phyloP scores from a whole-genome alignment of 1,284 basidiomycete species.

The Cryptococcus amylolentus region DNA sequence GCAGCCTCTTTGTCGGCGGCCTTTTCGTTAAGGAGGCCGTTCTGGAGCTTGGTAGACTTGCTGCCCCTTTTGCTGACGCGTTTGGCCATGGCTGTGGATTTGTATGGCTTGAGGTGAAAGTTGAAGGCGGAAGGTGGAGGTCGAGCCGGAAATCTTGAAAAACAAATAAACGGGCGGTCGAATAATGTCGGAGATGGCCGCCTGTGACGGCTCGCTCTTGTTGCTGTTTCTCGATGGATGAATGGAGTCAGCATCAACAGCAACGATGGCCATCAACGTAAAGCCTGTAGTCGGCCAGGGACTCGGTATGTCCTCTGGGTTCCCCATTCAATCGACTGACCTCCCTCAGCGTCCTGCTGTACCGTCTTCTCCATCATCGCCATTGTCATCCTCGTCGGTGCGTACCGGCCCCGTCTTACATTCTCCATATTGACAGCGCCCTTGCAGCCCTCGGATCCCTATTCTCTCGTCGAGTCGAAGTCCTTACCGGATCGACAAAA shows the following conservation, averaged over 20 bases:
- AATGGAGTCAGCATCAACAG: background rate
- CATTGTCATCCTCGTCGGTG: slow-evolving; percentile 53
- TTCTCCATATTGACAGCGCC: background rate
- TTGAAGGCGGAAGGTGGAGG: slow-evolving; percentile 4
- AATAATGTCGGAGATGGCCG: background rate
- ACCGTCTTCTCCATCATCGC: slow-evolving; percentile 55
- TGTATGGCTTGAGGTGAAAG: background rate
- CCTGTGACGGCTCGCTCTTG: background rate
- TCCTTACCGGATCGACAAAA: slow-evolving; percentile 52
- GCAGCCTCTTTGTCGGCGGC: slow-evolving; percentile 1
- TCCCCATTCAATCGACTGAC: slow-evolving; percentile 5
- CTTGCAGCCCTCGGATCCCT: slow-evolving; percentile 37
- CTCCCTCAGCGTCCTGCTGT: slow-evolving; percentile 53
- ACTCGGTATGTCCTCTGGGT: slow-evolving; percentile 39
- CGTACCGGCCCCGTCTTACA: slow-evolving; percentile 10
- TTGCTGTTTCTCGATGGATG: background rate
- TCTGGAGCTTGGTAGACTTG: slow-evolving; percentile 16
- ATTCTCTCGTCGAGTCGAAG: slow-evolving; percentile 47
- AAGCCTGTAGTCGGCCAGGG: slow-evolving; percentile 49
- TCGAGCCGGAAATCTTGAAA: slow-evolving; percentile 4
- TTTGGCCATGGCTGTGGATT: background rate
- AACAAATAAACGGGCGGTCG: slow-evolving; percentile 1
- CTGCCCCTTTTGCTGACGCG: slow-evolving; percentile 8
- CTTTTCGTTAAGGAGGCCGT: background rate
- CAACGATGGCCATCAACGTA: slow-evolving; percentile 30